Percentiles rank a stretch among this genome's conserved stretches.
Evolutionary conservation across 169 alveolate species (phyloP).

Genomic region (Babesia gibsoni): DNA sequence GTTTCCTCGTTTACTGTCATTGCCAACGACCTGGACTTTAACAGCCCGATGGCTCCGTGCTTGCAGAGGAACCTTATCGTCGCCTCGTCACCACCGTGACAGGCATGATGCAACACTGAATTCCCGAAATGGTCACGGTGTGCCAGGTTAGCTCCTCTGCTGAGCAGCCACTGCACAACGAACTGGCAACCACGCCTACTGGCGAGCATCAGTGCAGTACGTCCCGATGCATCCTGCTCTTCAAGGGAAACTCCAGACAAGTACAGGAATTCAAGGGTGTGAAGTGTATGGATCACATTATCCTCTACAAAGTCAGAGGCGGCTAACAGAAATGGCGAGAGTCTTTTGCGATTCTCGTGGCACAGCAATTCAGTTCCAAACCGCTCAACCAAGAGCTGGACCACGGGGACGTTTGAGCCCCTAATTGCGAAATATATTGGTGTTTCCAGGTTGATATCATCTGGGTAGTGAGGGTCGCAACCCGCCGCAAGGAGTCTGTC

Average conservation of each 20-base stretch:
- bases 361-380: slow-evolving; percentile 71
- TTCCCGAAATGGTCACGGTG: slow-evolving; percentile 79
- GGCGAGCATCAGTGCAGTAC: slow-evolving; percentile 85
- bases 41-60: slow-evolving; percentile 55
- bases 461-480: slow-evolving; percentile 71
- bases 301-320: slow-evolving; percentile 83
- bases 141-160: slow-evolving; percentile 78
- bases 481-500: slow-evolving; percentile 60
- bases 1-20: slow-evolving; percentile 39
- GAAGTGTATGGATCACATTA: slow-evolving; percentile 70
- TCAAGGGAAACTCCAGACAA: slow-evolving; percentile 85
- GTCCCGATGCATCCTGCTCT: slow-evolving; percentile 85
- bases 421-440: slow-evolving; percentile 76
- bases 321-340: slow-evolving; percentile 80
- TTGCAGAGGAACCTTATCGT: slow-evolving; percentile 53
- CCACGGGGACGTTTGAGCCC: slow-evolving; percentile 70
- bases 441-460: slow-evolving; percentile 74
- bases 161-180: slow-evolving; percentile 85
- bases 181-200: slow-evolving; percentile 80
- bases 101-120: slow-evolving; percentile 73
- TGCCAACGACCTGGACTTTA: slow-evolving; percentile 37
- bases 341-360: slow-evolving; percentile 68
- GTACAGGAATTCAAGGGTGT: slow-evolving; percentile 81
- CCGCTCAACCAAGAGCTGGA: slow-evolving; percentile 62
- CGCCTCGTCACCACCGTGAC: slow-evolving; percentile 61